These are phyloP conservation scores for Daldinia eschscholtzii DNA, from an alignment of 2,329 filamentous ascomycete species.

Conservation along the genomic window DNA sequence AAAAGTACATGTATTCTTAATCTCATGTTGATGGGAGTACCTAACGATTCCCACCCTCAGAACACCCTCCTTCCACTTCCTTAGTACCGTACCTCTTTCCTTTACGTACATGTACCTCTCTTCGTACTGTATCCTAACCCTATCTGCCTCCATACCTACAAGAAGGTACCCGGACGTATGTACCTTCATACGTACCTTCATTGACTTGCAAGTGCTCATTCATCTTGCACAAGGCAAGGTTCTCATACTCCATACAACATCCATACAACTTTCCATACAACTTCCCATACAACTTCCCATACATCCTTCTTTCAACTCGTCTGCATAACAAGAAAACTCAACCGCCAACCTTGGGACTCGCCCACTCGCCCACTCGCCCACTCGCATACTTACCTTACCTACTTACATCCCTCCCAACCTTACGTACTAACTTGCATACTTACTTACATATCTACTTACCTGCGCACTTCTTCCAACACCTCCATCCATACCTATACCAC, in stretches of 20 bases:
- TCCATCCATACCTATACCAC: conserved; percentile 23
- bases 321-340: background rate
- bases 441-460: conserved; percentile 8
- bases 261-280: conserved; percentile 4
- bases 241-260: conserved; percentile 7
- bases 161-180: conserved; percentile 2
- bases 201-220: conserved; percentile 1
- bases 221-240: background rate
- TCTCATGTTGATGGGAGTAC: conserved; percentile 37
- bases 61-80: conserved; percentile 9
- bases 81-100: background rate
- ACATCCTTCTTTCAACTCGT: background rate
- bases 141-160: background rate
- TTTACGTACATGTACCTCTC: background rate
- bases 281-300: conserved; percentile 8
- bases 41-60: conserved; percentile 17
- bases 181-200: background rate
- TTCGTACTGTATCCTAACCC: background rate
- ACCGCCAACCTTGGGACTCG: conserved; percentile 9
- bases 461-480: background rate
- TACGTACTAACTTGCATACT: conserved; percentile 4
- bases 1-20: conserved; percentile 35
- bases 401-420: no score
- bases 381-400: conserved; percentile 4
- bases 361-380: conserved; percentile 11